These are phyloP conservation scores for Epichloe baconii DNA, from an alignment of 2,329 filamentous ascomycete species.

Conservation along the genomic window DNA sequence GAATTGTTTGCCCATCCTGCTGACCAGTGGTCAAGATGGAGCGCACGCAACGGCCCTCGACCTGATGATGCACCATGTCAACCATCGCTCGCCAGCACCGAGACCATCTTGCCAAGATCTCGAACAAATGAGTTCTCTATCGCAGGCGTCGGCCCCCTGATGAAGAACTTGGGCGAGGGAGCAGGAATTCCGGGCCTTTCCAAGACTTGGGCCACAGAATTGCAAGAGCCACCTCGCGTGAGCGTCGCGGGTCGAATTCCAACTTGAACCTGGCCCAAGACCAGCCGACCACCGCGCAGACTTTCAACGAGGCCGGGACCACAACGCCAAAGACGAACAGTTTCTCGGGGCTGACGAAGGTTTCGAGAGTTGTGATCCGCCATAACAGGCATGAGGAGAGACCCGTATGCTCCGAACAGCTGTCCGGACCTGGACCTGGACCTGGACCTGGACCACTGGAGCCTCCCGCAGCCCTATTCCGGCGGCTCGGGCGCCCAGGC, in stretches of 20 bases:
- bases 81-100: slow-evolving; percentile 7
- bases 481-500: slow-evolving; percentile 11
- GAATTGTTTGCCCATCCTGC: slow-evolving; percentile 26
- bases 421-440: slow-evolving; percentile 4
- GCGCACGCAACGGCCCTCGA: slow-evolving; percentile 7
- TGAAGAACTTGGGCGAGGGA: slow-evolving; percentile 23
- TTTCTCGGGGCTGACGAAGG: slow-evolving; percentile 26
- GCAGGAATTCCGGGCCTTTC: slow-evolving; percentile 33
- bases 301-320: slow-evolving; percentile 1
- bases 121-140: slow-evolving; percentile 26
- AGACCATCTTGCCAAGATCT: slow-evolving; percentile 24
- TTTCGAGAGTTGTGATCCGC: slow-evolving; percentile 10
- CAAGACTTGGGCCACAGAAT: slow-evolving; percentile 37
- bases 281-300: background rate
- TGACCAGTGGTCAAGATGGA: slow-evolving; percentile 3
- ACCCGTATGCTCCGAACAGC: background rate
- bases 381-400: background rate
- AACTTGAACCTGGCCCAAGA: slow-evolving; percentile 10
- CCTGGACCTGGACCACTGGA: slow-evolving; percentile 1
- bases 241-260: slow-evolving; percentile 15
- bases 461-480: slow-evolving; percentile 1
- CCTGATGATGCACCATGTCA: slow-evolving; percentile 8
- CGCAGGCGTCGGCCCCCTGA: slow-evolving; percentile 22
- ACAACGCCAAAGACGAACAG: slow-evolving; percentile 26
- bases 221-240: slow-evolving; percentile 18